Evolutionary conservation across 2,329 filamentous ascomycete species (phyloP), one percentile per base, ranked within the genome.

Genomic region (Sarocladium kiliense): DNA sequence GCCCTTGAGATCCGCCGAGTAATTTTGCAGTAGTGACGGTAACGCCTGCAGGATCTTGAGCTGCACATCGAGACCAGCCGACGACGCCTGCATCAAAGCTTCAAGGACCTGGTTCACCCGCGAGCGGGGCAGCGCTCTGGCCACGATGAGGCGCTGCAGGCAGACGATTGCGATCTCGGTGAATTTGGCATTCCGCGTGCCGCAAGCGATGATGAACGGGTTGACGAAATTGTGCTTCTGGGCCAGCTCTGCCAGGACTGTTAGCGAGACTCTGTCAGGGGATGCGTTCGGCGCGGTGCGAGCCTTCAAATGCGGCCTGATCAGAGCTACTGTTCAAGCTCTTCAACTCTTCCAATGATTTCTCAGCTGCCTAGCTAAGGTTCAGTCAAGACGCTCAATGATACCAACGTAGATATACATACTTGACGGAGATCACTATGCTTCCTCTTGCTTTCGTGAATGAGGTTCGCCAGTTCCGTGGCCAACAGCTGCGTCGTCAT

Each of bases 371-470:
- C 89, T 93, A 62, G 50, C 57, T 2, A 23, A 16, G 16, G 25
- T 26, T 34, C 34, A 53, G 41, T 16, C 7, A 12, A 23, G 10
- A 41, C 18, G 30, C 26, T 23, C 9, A 19, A 30, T 26, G 34
- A 6, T 18, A 3, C 10, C 12, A 37, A 30, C 25, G 39, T 42
- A 19, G 11, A 80, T 64, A 74, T 7, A 41, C 21, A 25, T 14
- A 87, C 88, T 80, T 88, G 89, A 76, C 89, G 85, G 54, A 99
- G 79, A 65, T 97, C 94, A 63, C 88, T 84, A 71, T 97, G 88
- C 74, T 96, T 97, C 65, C 93, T 84, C 74, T 96, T 97, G 68
- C 92, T 94, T 77, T 99, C 94, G 72, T 95, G 90, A 65, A 96
- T 87, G 69, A 97, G 84, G 74, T 90, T 95, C 66, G 87, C 84